Evolutionary conservation across 129 eudicot genomes (phyloP), one percentile per base, ranked within the genome.

Genomic region (Erigeron canadensis): DNA sequence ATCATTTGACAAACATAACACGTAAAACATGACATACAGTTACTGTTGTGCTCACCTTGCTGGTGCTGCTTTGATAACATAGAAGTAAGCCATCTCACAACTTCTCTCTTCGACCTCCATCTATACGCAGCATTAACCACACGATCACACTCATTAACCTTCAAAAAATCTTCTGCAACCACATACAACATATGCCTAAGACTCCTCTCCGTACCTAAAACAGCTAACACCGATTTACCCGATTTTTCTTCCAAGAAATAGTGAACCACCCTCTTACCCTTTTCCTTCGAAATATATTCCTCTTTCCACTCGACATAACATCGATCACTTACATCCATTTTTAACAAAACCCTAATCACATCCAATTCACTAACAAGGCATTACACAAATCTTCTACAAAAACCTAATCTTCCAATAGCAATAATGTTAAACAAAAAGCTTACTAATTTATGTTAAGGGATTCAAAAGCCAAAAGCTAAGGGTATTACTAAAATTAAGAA

Each of bases 71-170:
- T 95, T 0, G 96, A 88, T n/a, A 95, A 73, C 99, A 95, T 88
- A 39, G 99, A 95, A 44, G 99, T 95, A 63, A 95, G 97, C 99
- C 99, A 95, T 64, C 90, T 91, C 56, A 95, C 99, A 38, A 95
- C 99, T 85, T 95, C 99, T 79, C 99, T 82, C 81, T 96, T 95
- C 6, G 99, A 95, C 74, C 96, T 95, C 99, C 99, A 95, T 80
- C 95, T 84, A 69, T 86, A 88, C 40, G 96, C 91, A 9, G 97
- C 95, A 63, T 80, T 87, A 54, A 81, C 86, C 18, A 88, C 74
- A 81, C 81, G 81, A 64, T 90, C 91, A 11, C 80, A 73, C 67
- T 87, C 99, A 44, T 83, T 80, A 66, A 72, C 86, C 62, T 77
- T 86, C 83, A 95, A 76, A 75, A 95, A 95, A 80, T 95, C 99